phyloP scores from a whole-genome alignment of 108 stramenopile species.

The Halocafeteria seosinensis region DNA sequence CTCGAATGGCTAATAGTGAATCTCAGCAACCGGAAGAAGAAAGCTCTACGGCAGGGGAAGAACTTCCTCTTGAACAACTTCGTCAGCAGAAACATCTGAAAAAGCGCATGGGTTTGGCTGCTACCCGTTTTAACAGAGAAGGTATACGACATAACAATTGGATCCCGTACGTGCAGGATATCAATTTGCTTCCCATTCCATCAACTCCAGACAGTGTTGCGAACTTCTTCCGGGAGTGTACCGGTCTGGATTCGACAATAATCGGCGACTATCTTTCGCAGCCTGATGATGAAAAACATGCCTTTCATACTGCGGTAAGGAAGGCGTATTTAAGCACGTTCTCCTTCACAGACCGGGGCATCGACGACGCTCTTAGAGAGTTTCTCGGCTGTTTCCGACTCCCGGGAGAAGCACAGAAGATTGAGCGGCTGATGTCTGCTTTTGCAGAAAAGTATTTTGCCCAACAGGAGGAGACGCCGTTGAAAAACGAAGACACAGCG shows the following conservation, averaged over 20 bases:
- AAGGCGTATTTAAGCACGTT: conserved; percentile 45
- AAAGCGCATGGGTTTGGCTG: conserved; percentile 45
- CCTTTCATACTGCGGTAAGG: conserved; percentile 63
- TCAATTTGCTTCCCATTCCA: conserved; percentile 34
- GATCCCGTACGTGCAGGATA: conserved; percentile 50
- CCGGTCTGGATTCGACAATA: conserved; percentile 62
- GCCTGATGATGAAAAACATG: conserved; percentile 63
- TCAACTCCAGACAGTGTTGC: conserved; percentile 40
- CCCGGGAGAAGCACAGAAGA: conserved; percentile 89
- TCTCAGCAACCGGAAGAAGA: conserved; percentile 24
- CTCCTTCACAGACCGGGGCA: conserved; percentile 45
- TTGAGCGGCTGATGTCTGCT: conserved; percentile 83
- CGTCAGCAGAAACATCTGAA: conserved; percentile 62
- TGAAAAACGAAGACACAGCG: conserved; percentile 66
- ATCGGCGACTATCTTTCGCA: conserved; percentile 72
- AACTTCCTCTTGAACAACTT: conserved; percentile 19
- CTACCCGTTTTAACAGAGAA: conserved; percentile 53
- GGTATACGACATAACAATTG: conserved; percentile 45
- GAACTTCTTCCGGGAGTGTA: conserved; percentile 52
- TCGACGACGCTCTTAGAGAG: conserved; percentile 58
- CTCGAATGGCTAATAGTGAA: conserved; percentile 9
- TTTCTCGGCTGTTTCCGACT: conserved; percentile 67
- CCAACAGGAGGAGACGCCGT: neutral
- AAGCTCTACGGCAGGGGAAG: neutral
- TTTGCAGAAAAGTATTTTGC: conserved; percentile 24